Conservation (phyloP, 2,329 filamentous ascomycete species). For the Scytalidium sp. region DNA sequence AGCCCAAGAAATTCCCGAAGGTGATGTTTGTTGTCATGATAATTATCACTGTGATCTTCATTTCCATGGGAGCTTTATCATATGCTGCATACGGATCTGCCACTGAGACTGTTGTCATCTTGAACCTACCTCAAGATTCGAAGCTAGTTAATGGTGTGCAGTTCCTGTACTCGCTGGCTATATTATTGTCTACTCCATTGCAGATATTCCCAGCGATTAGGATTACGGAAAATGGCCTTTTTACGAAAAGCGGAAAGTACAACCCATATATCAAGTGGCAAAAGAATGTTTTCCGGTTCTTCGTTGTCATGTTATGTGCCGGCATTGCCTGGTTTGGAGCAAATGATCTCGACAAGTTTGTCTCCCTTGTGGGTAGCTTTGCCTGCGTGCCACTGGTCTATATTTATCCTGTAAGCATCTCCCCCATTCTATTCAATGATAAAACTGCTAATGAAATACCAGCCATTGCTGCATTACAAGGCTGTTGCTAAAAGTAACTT, state of each 20-base stretch:
- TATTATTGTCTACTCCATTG: slow-evolving; percentile 88
- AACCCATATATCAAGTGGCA: slow-evolving; percentile 99
- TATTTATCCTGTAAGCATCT: slow-evolving; percentile 85
- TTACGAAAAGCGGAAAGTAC: slow-evolving; percentile 93
- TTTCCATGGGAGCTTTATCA: slow-evolving; percentile 85
- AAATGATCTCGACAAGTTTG: slow-evolving; percentile 94
- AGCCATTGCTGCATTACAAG: slow-evolving; percentile 88
- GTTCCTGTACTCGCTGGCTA: slow-evolving; percentile 97
- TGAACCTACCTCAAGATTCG: slow-evolving; percentile 94
- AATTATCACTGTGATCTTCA: slow-evolving; percentile 88
- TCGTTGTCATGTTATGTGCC: slow-evolving; percentile 83
- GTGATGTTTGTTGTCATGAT: slow-evolving; percentile 92
- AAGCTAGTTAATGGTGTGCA: slow-evolving; percentile 95
- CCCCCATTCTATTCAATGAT: neutral
- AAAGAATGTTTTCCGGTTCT: slow-evolving; percentile 96
- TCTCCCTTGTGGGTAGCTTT: slow-evolving; percentile 93
- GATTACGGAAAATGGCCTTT: slow-evolving; percentile 92
- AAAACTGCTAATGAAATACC: slow-evolving; percentile 7
- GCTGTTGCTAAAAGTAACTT: slow-evolving; percentile 68
- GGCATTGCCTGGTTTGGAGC: slow-evolving; percentile 89
- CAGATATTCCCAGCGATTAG: slow-evolving; percentile 98
- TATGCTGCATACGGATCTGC: slow-evolving; percentile 95
- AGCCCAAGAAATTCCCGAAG: slow-evolving; percentile 83
- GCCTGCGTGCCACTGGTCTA: slow-evolving; percentile 96
- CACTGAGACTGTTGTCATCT: slow-evolving; percentile 92